Base-by-base conservation (phyloP, 805 yeast genomes). In the Kodamaea lidongshanica region DNA sequence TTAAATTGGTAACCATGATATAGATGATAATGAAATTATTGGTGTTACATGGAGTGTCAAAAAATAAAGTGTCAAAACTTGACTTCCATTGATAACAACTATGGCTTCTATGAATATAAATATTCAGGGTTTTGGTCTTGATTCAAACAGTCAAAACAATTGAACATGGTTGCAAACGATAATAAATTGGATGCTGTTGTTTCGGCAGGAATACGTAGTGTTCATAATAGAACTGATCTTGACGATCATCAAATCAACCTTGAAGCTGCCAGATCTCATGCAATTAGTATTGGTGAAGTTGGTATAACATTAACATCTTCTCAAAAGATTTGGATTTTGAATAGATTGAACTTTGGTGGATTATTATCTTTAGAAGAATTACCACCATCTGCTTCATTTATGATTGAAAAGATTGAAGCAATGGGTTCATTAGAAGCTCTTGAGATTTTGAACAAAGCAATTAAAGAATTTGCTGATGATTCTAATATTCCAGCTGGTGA, bases 401-500 rank as follows among this genome's bases (percentile, higher is more conserved):
- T 69, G 55, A 50, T 64, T 33, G 63, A 58, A 17, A 62, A 60
- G 35, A 56, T 66, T 25, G 55, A 51, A 26, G 36, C 40, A 18
- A 35, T 65, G 42, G 30, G 55, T 5, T 41, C 54, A 7, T 61
- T 55, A 2, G 70, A 67, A 26, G 62, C 73, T 0, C 19, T 61
- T 1, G 52, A 50, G 6, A 57, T 70, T 21, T 45, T 75, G 24
- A 42, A 46, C 18, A 52, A 56, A 10, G 63, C 69, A 4, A 36
- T 63, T 3, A 58, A 42, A 1, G 58, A 63, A 12, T 74, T 69
- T 39, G 42, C 41, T 5, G 66, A 58, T 30, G 80, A 74, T 44
- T 63, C 65, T 20, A 72, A 71, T 42, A 58, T 73, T 36, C 65
- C 70, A 8, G 39, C 32, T 2, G 48, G 42, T 2, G 65, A 62